Evolutionary conservation across 179 eudicot species (phyloP), one percentile per base, ranked within the genome.

Genomic region (Beta corolliflora): DNA sequence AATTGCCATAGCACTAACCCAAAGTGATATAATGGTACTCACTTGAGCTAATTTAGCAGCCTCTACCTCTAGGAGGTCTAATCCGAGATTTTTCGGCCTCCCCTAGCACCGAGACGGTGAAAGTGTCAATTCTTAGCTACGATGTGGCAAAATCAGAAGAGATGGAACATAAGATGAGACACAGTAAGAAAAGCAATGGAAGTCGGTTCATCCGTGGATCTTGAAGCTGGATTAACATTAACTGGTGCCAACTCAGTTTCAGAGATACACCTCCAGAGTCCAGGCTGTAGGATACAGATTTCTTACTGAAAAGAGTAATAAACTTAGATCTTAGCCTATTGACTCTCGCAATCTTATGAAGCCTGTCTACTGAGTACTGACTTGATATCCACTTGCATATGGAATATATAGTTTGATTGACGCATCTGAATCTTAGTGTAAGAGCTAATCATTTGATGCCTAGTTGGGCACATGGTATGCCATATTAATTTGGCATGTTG

Each of bases 391-490:
- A 79, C 81, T 72, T 77, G 70, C 45, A 7, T 14, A 19, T 5
- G 41, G 46, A 63, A 77, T 56, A 48, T 56, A 45, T 3, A 36
- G 41, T 61, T 45, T 18, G 52, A 46, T 68, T 76, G 75, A 75
- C 55, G 53, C 55, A 70, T 70, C 29, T 21, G 56, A 65, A 66
- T 81, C 66, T 55, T 52, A 55, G 69, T 76, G 65, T 46, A 76
- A 11, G 54, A 60, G 29, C 50, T 71, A 82, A 82, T 82, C 73
- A 82, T 82, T 75, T 70, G 81, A 21, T 76, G 53, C 13, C 25
- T 58, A 77, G 76, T 21, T 77, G 71, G 77, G 65, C 80, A 81
- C 80, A 81, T 81, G 77, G 64, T 70, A 25, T 52, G 84, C 79
- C 79, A 58, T 15, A 16, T 81, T 78, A 44, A 52, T 81, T 8